Percentiles rank a stretch among this genome's conserved stretches.
Conservation (phyloP, 495 filamentous ascomycete species). For the Penicillium bialowiezense region DNA sequence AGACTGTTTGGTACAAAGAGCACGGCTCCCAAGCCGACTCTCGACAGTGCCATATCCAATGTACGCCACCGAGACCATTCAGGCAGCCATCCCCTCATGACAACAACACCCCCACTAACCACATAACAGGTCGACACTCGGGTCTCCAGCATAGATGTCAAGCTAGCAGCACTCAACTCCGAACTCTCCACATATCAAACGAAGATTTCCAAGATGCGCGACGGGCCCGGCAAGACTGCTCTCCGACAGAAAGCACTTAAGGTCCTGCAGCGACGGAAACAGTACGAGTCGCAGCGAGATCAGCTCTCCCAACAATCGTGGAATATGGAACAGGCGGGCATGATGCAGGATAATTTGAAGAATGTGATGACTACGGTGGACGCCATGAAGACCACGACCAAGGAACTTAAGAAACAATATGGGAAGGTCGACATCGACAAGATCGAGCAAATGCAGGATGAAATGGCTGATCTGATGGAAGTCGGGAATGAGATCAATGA, state of each 20-base stretch:
- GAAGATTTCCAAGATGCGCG: constrained; percentile 89
- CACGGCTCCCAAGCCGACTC: constrained; percentile 86
- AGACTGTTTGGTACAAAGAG: constrained; percentile 90
- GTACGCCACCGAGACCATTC: constrained; percentile 40
- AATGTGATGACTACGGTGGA: constrained; percentile 99
- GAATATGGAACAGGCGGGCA: constrained; percentile 99
- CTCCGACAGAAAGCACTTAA: constrained; percentile 94
- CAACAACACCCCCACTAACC: constrained; percentile 2
- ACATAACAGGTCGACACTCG: constrained; percentile 68
- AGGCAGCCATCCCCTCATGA: neutral
- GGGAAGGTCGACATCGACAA: constrained; percentile 96
- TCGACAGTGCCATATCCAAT: constrained; percentile 81
- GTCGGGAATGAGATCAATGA: constrained; percentile 99
- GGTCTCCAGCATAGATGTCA: constrained; percentile 88
- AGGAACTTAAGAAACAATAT: constrained; percentile 90
- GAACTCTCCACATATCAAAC: constrained; percentile 87
- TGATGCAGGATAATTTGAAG: constrained; percentile 99
- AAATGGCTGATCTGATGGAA: constrained; percentile 98
- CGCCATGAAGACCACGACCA: constrained; percentile 94
- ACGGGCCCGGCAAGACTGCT: constrained; percentile 90
- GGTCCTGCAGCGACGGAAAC: constrained; percentile 90
- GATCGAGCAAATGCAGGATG: constrained; percentile 97
- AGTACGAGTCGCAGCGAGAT: constrained; percentile 92
- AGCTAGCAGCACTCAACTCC: constrained; percentile 85
- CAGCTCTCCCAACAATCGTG: constrained; percentile 93